These are phyloP conservation scores for Capsicum pubescens DNA, from an alignment of 257 asterid genomes.

Conservation along the genomic window DNA sequence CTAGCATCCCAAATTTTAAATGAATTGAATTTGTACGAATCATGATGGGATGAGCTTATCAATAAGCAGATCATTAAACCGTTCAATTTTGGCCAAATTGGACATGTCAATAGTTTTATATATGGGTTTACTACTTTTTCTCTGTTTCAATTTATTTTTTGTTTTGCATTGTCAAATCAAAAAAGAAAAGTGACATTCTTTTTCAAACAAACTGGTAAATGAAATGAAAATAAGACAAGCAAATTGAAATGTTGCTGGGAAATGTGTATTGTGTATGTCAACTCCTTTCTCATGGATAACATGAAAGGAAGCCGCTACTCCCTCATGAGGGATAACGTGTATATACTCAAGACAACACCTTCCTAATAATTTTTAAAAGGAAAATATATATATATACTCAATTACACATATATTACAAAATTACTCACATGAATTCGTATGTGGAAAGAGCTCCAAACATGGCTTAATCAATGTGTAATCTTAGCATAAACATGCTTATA, in stretches of 20 bases:
- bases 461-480: not conserved
- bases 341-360: not conserved
- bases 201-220: no score
- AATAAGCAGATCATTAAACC: not conserved
- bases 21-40: not conserved
- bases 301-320: not conserved
- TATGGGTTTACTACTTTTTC: no score
- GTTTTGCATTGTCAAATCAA: no score
- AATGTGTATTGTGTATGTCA: no score
- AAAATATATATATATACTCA: no score
- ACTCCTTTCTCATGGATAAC: not conserved
- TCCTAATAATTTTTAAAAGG: no score
- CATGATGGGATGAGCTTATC: rapidly evolving
- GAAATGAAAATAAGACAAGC: no score
- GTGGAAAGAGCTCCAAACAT: no score
- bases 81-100: not conserved
- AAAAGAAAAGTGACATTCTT: no score
- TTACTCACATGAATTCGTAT: not conserved
- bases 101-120: not conserved
- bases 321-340: not conserved
- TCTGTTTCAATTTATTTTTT: no score
- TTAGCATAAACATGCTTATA: not conserved
- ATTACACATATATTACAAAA: not conserved
- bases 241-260: not conserved
- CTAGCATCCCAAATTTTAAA: not conserved